Evolutionary conservation across 306 rosid species (phyloP), one percentile per base, ranked within the genome.

Genomic region (Ormosia semicastrata): DNA sequence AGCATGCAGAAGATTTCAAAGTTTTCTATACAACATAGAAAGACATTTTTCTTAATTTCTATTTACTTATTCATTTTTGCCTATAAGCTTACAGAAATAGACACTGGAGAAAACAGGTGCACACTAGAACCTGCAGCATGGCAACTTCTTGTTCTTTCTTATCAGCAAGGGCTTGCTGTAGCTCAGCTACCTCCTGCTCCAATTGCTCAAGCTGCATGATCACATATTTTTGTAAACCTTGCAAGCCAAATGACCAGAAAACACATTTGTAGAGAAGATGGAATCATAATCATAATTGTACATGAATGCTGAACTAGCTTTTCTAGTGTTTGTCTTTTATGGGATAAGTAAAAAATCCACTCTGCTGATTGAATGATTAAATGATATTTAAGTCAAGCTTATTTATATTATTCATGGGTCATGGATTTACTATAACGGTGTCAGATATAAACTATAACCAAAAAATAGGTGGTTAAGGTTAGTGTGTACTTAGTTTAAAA

Each of bases 91-190:
- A 85, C 83, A 68, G 75, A 86, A 79, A 64, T 80, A 84, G 70
- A 69, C 52, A 76, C 76, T 49, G 87, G 74, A 74, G 80, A 79
- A 84, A 86, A 85, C 72, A 66, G 56, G 80, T 71, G 84, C 83
- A 73, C 82, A 80, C 37, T 54, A 85, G 76, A 87, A 93, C 99
- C 99, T 93, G 87, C 82, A 95, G 87, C 94, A 95, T 87, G 76
- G 96, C 91, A 82, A 87, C 74, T 90, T 92, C 99, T 92, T 95
- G 96, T 81, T 92, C 94, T 86, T 89, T 90, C 88, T 95, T 92
- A 60, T 92, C 98, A 9, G 85, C 39, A 77, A 95, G 93, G 84
- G 76, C 80, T 83, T 88, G 84, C 69, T 75, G 85, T 77, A 92
- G 87, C 71, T 81, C 86, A 40, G 89, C 88, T 64, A 95, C 85